A percentile compares a stretch with the other conserved stretches of the same genome.
Conservation (phyloP, 805 yeast genomes). For the Barnettozyma californica region DNA sequence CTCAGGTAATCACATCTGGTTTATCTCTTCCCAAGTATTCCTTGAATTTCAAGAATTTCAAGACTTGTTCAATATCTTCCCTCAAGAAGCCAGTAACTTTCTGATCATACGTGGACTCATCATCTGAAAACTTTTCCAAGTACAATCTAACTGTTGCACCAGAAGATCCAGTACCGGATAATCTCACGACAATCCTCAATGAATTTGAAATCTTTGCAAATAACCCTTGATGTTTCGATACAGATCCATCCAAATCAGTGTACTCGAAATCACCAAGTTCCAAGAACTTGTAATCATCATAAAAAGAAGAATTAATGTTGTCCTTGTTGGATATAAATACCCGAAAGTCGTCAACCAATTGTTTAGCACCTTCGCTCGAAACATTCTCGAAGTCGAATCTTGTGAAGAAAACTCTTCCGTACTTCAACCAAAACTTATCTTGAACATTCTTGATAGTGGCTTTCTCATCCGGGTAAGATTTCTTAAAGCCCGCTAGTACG, state of each 20-base stretch:
- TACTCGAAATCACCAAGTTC: constrained; percentile 88
- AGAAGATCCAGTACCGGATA: constrained; percentile 95
- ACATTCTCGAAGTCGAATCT: constrained; percentile 92
- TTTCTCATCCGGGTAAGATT: constrained; percentile 45
- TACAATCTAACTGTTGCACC: constrained; percentile 96
- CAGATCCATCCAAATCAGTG: constrained; percentile 92
- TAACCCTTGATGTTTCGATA: constrained; percentile 83
- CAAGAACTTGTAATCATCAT: constrained; percentile 44
- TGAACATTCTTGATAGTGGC: constrained; percentile 79
- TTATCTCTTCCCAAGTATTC: constrained; percentile 72
- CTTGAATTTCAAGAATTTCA: constrained; percentile 64
- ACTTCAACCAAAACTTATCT: constrained; percentile 79
- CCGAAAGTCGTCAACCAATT: constrained; percentile 53
- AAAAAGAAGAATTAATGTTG: constrained; percentile 46
- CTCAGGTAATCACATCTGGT: constrained; percentile 82
- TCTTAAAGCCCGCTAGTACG: constrained; percentile 79
- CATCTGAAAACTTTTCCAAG: constrained; percentile 75
- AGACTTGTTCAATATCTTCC: constrained; percentile 55
- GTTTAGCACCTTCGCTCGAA: constrained; percentile 64
- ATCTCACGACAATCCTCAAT: constrained; percentile 78
- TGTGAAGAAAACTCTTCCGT: constrained; percentile 96
- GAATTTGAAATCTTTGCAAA: constrained; percentile 79
- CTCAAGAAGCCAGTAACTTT: constrained; percentile 66
- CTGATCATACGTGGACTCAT: constrained; percentile 40
- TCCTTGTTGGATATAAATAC: constrained; percentile 31